Evolutionary conservation across 2,329 filamentous ascomycete genomes (phyloP).

Genomic region (Talaromyces sp.): DNA sequence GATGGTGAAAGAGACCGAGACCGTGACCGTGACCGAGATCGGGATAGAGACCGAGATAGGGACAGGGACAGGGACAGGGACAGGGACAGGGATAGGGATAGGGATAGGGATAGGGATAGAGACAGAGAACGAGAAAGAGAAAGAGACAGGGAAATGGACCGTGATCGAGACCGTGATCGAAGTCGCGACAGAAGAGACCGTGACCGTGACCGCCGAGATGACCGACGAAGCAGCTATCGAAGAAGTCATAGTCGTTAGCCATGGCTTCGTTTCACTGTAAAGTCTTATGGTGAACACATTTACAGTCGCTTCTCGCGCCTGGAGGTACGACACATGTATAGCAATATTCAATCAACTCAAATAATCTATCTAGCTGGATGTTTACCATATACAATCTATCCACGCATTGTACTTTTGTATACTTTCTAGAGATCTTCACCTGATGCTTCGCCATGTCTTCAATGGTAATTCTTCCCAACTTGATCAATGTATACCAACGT

Average conservation of each 20-base stretch:
- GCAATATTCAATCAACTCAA: background rate
- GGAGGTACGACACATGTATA: background rate
- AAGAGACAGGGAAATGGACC: conserved; percentile 22
- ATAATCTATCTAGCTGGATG: background rate
- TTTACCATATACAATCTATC: background rate
- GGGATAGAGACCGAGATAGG: conserved; percentile 16
- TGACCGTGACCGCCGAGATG: conserved; percentile 12
- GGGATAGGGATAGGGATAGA: conserved; percentile 21
- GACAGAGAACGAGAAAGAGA: conserved; percentile 1
- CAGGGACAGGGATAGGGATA: conserved; percentile 19
- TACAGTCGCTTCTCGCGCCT: background rate
- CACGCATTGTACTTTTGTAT: background rate
- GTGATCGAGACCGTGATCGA: conserved; percentile 22
- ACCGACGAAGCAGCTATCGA: conserved; percentile 20
- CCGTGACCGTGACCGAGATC: conserved; percentile 22
- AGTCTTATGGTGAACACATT: no score
- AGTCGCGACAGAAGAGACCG: conserved; percentile 19
- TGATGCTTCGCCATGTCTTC: background rate
- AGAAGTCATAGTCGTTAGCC: conserved; percentile 19
- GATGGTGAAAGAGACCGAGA: background rate
- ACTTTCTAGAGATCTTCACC: background rate
- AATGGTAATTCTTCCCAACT: background rate
- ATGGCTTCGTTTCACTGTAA: background rate
- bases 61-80: conserved; percentile 18
- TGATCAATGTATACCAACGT: background rate